These are phyloP conservation scores for Fagus crenata DNA, from an alignment of 306 rosid genomes.

Conservation along the genomic window DNA sequence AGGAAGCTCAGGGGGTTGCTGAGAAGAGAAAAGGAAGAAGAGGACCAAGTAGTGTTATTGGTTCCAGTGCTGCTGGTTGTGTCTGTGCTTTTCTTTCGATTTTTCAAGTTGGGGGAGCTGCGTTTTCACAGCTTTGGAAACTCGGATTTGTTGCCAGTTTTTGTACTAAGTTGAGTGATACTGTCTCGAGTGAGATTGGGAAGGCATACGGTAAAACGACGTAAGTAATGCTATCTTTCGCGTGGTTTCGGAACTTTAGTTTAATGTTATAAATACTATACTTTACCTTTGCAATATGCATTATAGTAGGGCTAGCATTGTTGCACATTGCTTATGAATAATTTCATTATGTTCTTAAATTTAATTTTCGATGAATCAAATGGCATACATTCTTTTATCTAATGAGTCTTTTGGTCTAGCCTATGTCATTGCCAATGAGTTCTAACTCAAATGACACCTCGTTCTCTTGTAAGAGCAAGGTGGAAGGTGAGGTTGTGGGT, in stretches of 20 bases:
- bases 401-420: not conserved
- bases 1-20: slow-evolving; percentile 91
- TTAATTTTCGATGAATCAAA: not conserved
- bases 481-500: too few relatives aligned
- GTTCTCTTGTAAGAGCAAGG: too few relatives aligned
- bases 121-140: slow-evolving; percentile 67
- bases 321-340: not conserved
- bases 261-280: not conserved
- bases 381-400: not conserved
- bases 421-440: too few relatives aligned
- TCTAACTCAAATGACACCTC: too few relatives aligned
- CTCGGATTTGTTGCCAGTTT: slow-evolving; percentile 96
- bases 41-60: slow-evolving; percentile 93
- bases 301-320: not conserved
- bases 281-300: not conserved
- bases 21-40: slow-evolving; percentile 95
- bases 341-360: not conserved
- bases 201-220: slow-evolving; percentile 93
- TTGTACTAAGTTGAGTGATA: slow-evolving; percentile 94
- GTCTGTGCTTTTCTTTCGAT: slow-evolving; percentile 74
- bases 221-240: slow-evolving; percentile 48
- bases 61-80: slow-evolving; percentile 98
- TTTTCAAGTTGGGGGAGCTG: slow-evolving; percentile 64
- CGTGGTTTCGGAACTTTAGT: not conserved
- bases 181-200: slow-evolving; percentile 97